A percentile compares a stretch with the other conserved stretches of the same genome.
These are phyloP conservation scores for Talaromyces sp. DNA, from an alignment of 2,329 filamentous ascomycete genomes.

Conservation along the genomic window DNA sequence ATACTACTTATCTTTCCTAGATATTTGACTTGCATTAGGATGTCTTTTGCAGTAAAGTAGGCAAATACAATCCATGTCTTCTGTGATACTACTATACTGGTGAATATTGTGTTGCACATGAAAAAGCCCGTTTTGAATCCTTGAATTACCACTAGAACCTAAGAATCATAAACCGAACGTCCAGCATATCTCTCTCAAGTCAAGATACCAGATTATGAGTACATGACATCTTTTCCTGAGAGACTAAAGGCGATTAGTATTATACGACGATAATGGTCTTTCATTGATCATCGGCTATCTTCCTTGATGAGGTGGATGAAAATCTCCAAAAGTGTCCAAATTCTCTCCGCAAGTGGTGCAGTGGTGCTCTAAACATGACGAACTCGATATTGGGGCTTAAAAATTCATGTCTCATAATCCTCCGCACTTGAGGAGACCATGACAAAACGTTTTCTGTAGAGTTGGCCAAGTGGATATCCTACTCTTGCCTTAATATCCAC, in stretches of 20 bases:
- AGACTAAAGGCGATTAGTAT: background rate
- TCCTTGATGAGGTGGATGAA: background rate
- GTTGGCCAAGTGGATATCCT: background rate
- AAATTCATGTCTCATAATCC: background rate
- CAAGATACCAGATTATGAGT: background rate
- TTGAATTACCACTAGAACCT: too few relatives aligned
- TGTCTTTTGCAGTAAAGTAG: too few relatives aligned
- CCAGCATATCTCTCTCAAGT: too few relatives aligned
- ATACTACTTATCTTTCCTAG: slow-evolving; percentile 38
- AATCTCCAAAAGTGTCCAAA: background rate
- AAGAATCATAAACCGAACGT: too few relatives aligned
- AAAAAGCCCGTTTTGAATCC: too few relatives aligned
- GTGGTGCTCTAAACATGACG: background rate
- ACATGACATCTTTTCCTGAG: background rate
- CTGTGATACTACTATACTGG: too few relatives aligned
- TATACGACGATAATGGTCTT: background rate
- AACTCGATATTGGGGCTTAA: background rate
- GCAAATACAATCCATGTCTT: too few relatives aligned
- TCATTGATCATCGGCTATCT: background rate
- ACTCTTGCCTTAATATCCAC: background rate
- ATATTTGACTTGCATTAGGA: too few relatives aligned
- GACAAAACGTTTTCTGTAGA: background rate
- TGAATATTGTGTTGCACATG: too few relatives aligned
- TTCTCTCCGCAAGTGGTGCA: background rate
- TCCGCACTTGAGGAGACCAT: background rate